Evolutionary conservation across 495 filamentous ascomycete genomes (phyloP), one percentile per base, ranked within the genome.

Genomic region (Hypoxylon perforatum): DNA sequence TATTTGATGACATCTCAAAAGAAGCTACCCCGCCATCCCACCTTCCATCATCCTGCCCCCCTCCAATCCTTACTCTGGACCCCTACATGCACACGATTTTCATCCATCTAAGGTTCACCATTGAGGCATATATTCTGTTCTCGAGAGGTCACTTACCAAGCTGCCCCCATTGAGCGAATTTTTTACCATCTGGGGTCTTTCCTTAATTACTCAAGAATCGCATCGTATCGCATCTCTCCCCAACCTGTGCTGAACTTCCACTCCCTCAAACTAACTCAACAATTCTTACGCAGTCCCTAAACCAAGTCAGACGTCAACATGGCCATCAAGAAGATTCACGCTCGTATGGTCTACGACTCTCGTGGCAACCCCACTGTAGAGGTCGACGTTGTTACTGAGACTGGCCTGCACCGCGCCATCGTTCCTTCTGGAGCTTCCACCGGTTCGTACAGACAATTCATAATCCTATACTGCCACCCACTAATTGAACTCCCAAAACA

Each of bases 321-420:
- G 96, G 84, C 90, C 75, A 98, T 99, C 86, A 88, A 90, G 77
- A 97, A 97, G 88, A 91, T 99, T 80, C 93, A 98, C 88, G 96
- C 95, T 76, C 94, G 96, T 75, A 92, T 89, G 69, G 93, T 99
- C 84, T 99, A 99, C 86, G 96, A 99, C 88, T 98, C 95, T 78
- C 96, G 96, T 77, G 96, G 95, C 77, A 98, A 97, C 86, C 92
- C 93, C 69, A 96, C 93, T 77, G 92, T 94, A 73, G 81, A 85
- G 78, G 96, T 98, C 69, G 96, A 98, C 78, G 88, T 99, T 76
- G 90, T 96, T 81, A 98, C 94, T 67, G 91, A 94, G 82, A 94
- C 90, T 71, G 96, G 96, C 72, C 89, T 99, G 39, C 94, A 98
- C 88, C 93, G 96, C 76, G 95, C 95, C 78, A 98, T 98, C 80